Conservation (phyloP, 164 flowering plant species). For the Echeveria elegans region DNA sequence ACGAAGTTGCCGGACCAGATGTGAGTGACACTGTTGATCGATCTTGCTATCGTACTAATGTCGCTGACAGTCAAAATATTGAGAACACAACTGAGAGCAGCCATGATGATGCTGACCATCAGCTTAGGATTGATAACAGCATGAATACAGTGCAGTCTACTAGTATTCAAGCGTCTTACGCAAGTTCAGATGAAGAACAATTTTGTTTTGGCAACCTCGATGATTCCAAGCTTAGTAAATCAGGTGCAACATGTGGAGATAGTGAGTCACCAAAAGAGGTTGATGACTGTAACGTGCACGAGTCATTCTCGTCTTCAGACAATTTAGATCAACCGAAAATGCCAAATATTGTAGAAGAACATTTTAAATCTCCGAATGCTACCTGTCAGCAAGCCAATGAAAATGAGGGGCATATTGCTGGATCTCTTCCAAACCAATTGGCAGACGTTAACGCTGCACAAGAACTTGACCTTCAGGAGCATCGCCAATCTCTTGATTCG, state of each 20-base stretch:
- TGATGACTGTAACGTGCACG: conserved; percentile 11
- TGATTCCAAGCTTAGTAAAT: conserved; percentile 19
- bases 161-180: background rate
- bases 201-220: conserved; percentile 38
- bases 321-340: conserved; percentile 18
- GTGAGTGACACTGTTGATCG: background rate
- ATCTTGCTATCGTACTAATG: background rate
- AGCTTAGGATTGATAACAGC: conserved; percentile 8
- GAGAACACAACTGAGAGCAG: background rate
- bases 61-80: background rate
- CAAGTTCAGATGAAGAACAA: conserved; percentile 37
- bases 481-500: conserved; percentile 48
- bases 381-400: conserved; percentile 11
- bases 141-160: background rate
- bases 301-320: conserved; percentile 19
- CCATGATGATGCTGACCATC: conserved; percentile 15
- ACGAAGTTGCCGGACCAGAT: background rate
- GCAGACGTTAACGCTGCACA: conserved; percentile 18
- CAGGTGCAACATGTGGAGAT: conserved; percentile 9
- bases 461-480: conserved; percentile 12
- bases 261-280: conserved; percentile 19
- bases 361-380: conserved; percentile 7
- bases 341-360: conserved; percentile 16
- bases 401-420: conserved; percentile 19
- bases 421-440: conserved; percentile 49